These are phyloP conservation scores for Rauvolfia tetraphylla DNA, from an alignment of 257 asterid genomes.

Conservation along the genomic window DNA sequence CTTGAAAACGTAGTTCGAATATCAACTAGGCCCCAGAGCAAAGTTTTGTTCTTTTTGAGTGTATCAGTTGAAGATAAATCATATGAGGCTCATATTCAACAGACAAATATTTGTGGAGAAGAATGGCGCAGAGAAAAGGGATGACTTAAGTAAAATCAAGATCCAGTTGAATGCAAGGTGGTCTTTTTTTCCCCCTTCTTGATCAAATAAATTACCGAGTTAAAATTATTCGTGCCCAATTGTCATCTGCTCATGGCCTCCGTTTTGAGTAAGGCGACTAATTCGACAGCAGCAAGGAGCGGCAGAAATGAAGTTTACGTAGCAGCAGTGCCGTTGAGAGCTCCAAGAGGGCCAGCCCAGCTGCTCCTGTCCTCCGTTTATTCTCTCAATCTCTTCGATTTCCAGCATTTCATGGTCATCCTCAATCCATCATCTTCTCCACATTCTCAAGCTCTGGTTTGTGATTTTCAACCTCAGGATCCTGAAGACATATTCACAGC, in stretches of 20 bases:
- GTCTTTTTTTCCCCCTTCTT: neutral
- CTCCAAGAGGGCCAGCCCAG: slow-evolving; percentile 57
- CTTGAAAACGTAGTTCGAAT: too few relatives aligned
- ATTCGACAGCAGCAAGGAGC: neutral
- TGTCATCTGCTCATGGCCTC: neutral
- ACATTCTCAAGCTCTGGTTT: slow-evolving; percentile 35
- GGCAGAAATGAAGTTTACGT: slow-evolving; percentile 58
- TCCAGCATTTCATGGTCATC: slow-evolving; percentile 80
- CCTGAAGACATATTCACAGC: slow-evolving; percentile 67
- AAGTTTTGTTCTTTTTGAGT: too few relatives aligned
- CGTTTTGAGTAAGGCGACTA: slow-evolving; percentile 3
- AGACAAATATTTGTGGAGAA: too few relatives aligned
- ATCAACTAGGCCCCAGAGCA: too few relatives aligned
- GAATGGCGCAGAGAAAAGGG: too few relatives aligned
- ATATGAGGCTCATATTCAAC: too few relatives aligned
- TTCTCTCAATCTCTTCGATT: slow-evolving; percentile 51
- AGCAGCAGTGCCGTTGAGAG: slow-evolving; percentile 64
- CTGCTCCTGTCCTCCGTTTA: slow-evolving; percentile 50
- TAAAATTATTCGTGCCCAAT: neutral
- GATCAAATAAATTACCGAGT: neutral
- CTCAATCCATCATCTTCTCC: slow-evolving; percentile 30
- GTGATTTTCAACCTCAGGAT: slow-evolving; percentile 78
- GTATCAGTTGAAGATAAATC: too few relatives aligned
- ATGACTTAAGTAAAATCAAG: neutral
- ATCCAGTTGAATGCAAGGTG: neutral